These are phyloP conservation scores for Alternaria postmessia DNA, from an alignment of 2,329 filamentous ascomycete genomes.

Conservation along the genomic window DNA sequence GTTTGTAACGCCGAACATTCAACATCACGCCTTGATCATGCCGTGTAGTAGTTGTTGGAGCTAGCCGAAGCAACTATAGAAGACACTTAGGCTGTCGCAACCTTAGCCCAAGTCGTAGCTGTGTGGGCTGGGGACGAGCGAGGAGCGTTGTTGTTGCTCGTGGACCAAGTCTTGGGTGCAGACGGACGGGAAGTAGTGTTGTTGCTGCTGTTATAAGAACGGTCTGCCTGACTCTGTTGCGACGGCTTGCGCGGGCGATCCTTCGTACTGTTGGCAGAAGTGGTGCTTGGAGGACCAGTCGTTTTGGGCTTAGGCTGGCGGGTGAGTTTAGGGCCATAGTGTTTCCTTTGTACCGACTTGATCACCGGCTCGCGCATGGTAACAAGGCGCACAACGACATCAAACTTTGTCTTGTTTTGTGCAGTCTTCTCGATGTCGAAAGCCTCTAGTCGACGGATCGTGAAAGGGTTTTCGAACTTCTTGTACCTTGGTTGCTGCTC, in stretches of 20 bases:
- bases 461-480: slow-evolving; percentile 39
- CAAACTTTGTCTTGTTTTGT: slow-evolving; percentile 30
- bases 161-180: slow-evolving; percentile 36
- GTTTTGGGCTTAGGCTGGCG: slow-evolving; percentile 39
- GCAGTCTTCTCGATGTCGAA: slow-evolving; percentile 37
- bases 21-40: neutral
- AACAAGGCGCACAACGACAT: slow-evolving; percentile 37
- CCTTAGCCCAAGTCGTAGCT: slow-evolving; percentile 35
- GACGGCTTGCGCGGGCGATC: slow-evolving; percentile 43
- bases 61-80: neutral
- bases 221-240: slow-evolving; percentile 38
- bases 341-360: slow-evolving; percentile 41
- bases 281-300: slow-evolving; percentile 28
- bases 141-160: slow-evolving; percentile 23
- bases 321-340: slow-evolving; percentile 28
- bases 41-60: neutral
- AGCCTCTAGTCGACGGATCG: slow-evolving; percentile 35
- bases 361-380: slow-evolving; percentile 38
- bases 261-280: slow-evolving; percentile 30
- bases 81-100: slow-evolving; percentile 30
- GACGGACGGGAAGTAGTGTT: slow-evolving; percentile 31
- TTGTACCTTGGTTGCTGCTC: slow-evolving; percentile 34
- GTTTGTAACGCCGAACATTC: neutral
- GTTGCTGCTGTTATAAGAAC: slow-evolving; percentile 32
- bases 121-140: slow-evolving; percentile 31